Evolutionary conservation across 345 rosid species (phyloP).

Genomic region (Hibiscus trionum): DNA sequence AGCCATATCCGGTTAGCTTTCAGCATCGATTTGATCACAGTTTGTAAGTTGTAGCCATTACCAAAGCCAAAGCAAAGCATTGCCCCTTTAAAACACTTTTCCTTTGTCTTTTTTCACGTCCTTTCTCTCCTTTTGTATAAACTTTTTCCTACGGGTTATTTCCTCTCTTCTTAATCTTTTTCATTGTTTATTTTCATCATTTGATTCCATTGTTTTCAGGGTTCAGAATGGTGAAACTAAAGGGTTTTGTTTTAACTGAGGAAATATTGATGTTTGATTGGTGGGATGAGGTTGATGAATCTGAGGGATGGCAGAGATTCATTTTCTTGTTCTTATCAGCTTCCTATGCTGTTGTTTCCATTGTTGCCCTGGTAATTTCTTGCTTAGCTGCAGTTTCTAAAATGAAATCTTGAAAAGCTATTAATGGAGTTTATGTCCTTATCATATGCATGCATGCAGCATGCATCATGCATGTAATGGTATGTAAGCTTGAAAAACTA

Average conservation of each 20-base stretch:
- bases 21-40: slow-evolving; percentile 7
- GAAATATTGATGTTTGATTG: slow-evolving; percentile 20
- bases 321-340: slow-evolving; percentile 40
- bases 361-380: slow-evolving; percentile 45
- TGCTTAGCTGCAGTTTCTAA: not conserved
- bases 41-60: not conserved
- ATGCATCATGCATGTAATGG: too few relatives aligned
- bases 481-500: too few relatives aligned
- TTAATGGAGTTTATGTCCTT: too few relatives aligned
- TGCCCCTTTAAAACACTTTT: slow-evolving; percentile 9
- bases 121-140: not conserved
- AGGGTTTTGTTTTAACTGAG: slow-evolving; percentile 8
- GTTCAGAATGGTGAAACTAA: slow-evolving; percentile 13
- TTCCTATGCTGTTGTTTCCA: slow-evolving; percentile 45
- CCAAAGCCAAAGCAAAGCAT: slow-evolving; percentile 4
- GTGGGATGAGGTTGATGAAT: slow-evolving; percentile 50
- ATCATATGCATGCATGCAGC: too few relatives aligned
- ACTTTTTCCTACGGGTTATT: not conserved
- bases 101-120: too few relatives aligned
- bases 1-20: not conserved
- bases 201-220: not conserved
- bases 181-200: too few relatives aligned
- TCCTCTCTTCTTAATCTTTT: too few relatives aligned
- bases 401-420: too few relatives aligned
- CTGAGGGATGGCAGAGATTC: slow-evolving; percentile 48